Evolutionary conservation across 306 rosid genomes (phyloP).

Genomic region (Cicer yamashitae): DNA sequence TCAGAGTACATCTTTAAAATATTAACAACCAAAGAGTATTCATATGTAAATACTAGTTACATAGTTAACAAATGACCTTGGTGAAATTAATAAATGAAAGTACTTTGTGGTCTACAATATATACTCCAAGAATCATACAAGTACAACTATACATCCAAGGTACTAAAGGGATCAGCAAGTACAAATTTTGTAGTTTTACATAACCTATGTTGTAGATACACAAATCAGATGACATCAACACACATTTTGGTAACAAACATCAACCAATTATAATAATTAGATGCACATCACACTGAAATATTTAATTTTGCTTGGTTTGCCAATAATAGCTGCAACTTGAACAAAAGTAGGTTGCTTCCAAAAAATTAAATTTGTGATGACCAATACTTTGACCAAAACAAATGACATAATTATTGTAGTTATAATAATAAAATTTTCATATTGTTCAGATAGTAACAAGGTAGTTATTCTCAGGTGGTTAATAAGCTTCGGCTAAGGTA

Average conservation of each 20-base stretch:
- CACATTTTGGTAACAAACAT: constrained; percentile 18
- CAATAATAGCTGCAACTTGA: constrained; percentile 1
- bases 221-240: constrained; percentile 14
- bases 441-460: background rate
- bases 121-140: background rate
- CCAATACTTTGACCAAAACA: constrained; percentile 12
- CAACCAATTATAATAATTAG: constrained; percentile 21
- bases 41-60: background rate
- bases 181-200: constrained; percentile 3
- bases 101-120: background rate
- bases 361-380: constrained; percentile 17
- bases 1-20: background rate
- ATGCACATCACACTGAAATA: background rate
- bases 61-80: constrained; percentile 3
- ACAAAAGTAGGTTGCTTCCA: background rate
- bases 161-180: background rate
- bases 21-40: background rate
- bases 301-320: constrained; percentile 13
- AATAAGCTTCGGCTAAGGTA: no score
- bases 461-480: no score
- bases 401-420: background rate
- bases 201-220: constrained; percentile 22
- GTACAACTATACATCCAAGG: background rate
- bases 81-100: background rate
- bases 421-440: constrained; percentile 2